Evolutionary conservation across 805 yeast genomes (phyloP).

Genomic region (Starmerella davenportii): DNA sequence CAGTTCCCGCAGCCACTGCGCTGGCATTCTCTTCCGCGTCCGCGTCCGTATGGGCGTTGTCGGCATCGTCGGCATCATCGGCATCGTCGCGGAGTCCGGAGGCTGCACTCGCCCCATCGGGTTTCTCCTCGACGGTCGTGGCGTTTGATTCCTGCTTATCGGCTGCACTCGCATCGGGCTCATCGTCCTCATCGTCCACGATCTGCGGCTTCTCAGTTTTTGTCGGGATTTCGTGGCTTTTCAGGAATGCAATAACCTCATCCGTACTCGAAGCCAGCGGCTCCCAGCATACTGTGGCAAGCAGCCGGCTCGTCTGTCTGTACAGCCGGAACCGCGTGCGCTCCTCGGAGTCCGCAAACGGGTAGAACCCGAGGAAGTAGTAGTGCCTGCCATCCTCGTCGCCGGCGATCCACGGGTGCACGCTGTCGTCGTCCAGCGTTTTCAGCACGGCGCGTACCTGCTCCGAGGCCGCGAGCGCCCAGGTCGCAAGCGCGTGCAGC

Average conservation of each 20-base stretch:
- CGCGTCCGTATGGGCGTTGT: background rate
- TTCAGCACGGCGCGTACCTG: conserved; percentile 16
- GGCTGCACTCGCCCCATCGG: no score
- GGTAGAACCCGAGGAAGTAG: conserved; percentile 15
- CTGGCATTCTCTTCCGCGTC: no score
- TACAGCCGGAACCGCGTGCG: conserved; percentile 23
- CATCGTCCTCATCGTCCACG: background rate
- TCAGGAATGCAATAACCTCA: conserved; percentile 17
- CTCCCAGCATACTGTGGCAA: conserved; percentile 21
- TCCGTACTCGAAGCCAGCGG: conserved; percentile 20
- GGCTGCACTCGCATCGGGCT: no score
- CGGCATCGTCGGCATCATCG: background rate
- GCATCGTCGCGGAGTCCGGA: no score
- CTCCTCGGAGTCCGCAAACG: conserved; percentile 13
- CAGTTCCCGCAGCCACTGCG: no score
- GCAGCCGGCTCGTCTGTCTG: conserved; percentile 20
- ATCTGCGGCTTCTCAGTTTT: background rate
- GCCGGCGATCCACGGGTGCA: conserved; percentile 16
- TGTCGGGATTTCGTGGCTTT: conserved; percentile 1
- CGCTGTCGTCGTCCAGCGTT: conserved; percentile 10
- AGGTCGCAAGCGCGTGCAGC: conserved; percentile 20
- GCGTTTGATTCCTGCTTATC: no score
- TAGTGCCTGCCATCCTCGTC: conserved; percentile 15
- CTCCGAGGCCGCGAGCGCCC: conserved; percentile 22
- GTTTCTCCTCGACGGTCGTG: no score